These are phyloP conservation scores for Avena sativa DNA, from an alignment of 176 grass and related monocot genomes.

Conservation along the genomic window DNA sequence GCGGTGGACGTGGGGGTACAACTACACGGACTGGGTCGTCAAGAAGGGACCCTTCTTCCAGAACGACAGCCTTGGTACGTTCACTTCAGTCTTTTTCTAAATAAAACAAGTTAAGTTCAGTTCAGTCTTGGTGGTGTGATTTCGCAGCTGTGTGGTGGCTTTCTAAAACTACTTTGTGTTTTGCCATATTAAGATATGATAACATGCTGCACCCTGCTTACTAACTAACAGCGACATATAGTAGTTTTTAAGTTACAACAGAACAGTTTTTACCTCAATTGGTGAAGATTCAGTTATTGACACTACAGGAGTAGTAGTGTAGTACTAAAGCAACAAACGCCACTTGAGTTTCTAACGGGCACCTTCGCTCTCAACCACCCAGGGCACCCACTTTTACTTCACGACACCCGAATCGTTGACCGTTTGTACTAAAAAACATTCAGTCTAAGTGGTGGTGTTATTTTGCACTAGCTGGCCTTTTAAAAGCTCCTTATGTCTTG, in stretches of 20 bases:
- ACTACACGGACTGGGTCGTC: slow-evolving; percentile 91
- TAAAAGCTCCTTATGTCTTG: background rate
- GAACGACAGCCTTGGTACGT: slow-evolving; percentile 59
- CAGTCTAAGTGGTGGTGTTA: background rate
- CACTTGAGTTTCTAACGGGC: background rate
- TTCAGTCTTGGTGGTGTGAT: too few relatives aligned
- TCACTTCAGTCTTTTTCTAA: too few relatives aligned
- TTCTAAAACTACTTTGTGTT: background rate
- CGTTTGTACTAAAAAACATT: background rate
- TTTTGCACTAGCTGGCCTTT: background rate
- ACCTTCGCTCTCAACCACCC: too few relatives aligned
- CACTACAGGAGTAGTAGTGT: too few relatives aligned
- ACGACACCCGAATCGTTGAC: too few relatives aligned
- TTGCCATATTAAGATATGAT: background rate
- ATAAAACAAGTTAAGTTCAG: too few relatives aligned
- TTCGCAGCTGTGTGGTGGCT: background rate
- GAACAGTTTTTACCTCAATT: background rate
- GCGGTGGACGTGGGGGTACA: slow-evolving; percentile 90
- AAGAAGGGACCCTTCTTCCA: slow-evolving; percentile 79
- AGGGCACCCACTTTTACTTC: too few relatives aligned
- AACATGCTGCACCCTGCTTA: too few relatives aligned
- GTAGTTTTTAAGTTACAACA: too few relatives aligned
- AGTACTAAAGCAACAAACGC: too few relatives aligned
- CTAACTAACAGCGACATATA: too few relatives aligned
- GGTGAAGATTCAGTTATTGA: background rate